These are phyloP conservation scores for Pythium phragmitis DNA, from an alignment of 352 stramenopile species.

Conservation along the genomic window DNA sequence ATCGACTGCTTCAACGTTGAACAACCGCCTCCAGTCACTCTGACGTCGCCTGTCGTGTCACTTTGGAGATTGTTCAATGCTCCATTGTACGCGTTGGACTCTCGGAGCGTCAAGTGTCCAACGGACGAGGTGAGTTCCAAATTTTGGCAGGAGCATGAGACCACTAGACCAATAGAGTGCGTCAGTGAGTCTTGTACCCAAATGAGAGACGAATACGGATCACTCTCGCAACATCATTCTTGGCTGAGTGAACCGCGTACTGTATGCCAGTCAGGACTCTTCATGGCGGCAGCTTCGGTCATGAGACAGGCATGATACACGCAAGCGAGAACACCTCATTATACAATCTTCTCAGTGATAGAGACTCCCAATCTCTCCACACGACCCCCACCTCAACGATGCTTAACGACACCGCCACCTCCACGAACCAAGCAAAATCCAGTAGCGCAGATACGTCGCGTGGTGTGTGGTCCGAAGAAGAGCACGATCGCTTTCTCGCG, in stretches of 20 bases:
- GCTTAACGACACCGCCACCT: neutral
- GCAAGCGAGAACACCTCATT: neutral
- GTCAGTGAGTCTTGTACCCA: neutral
- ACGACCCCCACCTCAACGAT: neutral
- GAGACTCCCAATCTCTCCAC: neutral
- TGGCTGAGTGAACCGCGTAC: too few species aligned
- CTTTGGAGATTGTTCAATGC: too few species aligned
- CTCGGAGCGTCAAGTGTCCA: too few species aligned
- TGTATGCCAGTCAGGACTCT: too few species aligned
- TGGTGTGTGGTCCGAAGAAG: constrained; percentile 19
- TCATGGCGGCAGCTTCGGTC: neutral
- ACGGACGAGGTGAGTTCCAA: too few species aligned
- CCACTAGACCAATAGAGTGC: neutral
- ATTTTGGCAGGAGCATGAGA: neutral
- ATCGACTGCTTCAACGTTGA: too few species aligned
- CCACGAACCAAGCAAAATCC: neutral
- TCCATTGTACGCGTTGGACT: too few species aligned
- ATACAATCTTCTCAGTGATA: neutral
- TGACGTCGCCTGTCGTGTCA: too few species aligned
- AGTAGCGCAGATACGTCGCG: neutral
- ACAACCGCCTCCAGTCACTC: too few species aligned
- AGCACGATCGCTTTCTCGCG: constrained; percentile 27
- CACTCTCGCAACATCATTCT: too few species aligned
- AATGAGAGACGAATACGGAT: neutral
- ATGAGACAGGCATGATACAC: neutral